phyloP scores from a whole-genome alignment of 441 rosid species.

The Gossypium aridum region DNA sequence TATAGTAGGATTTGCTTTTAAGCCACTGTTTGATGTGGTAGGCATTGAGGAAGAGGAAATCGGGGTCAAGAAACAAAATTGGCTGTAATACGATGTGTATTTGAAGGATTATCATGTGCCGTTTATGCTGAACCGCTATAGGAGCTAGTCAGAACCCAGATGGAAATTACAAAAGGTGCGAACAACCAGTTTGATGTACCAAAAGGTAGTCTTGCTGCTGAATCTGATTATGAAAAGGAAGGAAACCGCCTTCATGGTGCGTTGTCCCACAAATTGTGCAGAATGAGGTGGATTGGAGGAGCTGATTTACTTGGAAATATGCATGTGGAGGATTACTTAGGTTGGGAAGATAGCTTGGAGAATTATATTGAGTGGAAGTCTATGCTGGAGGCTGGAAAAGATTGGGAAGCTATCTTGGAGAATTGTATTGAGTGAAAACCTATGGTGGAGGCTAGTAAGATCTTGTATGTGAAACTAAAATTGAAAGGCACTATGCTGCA shows the following conservation, averaged over 20 bases:
- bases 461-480: neutral
- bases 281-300: neutral
- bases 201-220: neutral
- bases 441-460: neutral
- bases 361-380: neutral
- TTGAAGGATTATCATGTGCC: neutral
- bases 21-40: neutral
- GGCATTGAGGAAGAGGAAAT: neutral
- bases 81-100: neutral
- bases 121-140: neutral
- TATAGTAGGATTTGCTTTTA: neutral
- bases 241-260: neutral
- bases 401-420: neutral
- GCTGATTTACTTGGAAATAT: neutral
- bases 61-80: neutral
- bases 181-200: neutral
- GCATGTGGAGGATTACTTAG: neutral
- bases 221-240: neutral
- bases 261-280: neutral
- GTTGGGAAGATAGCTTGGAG: neutral
- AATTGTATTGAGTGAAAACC: neutral
- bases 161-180: neutral
- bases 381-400: neutral
- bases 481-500: neutral
- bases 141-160: neutral